phyloP scores from a whole-genome alignment of 768 basidiomycete genomes.

The Cystoderma amianthinum region DNA sequence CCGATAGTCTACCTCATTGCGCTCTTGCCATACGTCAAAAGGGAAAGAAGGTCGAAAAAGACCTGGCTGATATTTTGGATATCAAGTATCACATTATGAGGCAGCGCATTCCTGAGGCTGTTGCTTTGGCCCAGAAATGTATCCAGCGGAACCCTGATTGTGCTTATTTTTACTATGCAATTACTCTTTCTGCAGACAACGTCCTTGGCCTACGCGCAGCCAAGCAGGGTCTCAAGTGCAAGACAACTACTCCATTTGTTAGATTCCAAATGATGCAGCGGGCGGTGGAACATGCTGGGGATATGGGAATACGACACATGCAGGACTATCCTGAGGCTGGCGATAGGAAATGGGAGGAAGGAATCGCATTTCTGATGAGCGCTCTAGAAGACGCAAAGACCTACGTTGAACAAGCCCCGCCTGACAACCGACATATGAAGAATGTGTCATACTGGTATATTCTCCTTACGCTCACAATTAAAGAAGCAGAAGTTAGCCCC shows the following conservation, averaged over 20 bases:
- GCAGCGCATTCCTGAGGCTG: slow-evolving; percentile 39
- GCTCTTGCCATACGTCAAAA: slow-evolving; percentile 46
- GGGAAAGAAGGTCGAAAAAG: slow-evolving; percentile 32
- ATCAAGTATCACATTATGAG: slow-evolving; percentile 52
- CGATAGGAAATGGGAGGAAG: slow-evolving; percentile 46
- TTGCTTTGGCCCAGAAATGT: slow-evolving; percentile 35
- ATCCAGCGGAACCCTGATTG: slow-evolving; percentile 50
- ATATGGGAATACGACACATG: slow-evolving; percentile 44
- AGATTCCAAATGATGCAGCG: slow-evolving; percentile 51
- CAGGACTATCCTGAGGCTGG: slow-evolving; percentile 34
- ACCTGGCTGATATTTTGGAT: slow-evolving; percentile 59
- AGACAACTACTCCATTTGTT: slow-evolving; percentile 46
- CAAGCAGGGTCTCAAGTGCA: slow-evolving; percentile 62
- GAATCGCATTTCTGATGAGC: slow-evolving; percentile 51
- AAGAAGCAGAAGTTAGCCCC: slow-evolving; percentile 39
- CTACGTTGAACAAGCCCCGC: slow-evolving; percentile 50
- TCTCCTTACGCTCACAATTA: slow-evolving; percentile 42
- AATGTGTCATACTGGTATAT: slow-evolving; percentile 55
- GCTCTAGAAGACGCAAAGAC: slow-evolving; percentile 54
- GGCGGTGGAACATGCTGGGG: slow-evolving; percentile 54
- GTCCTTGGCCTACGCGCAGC: slow-evolving; percentile 50
- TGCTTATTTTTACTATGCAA: slow-evolving; percentile 60
- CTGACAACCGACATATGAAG: slow-evolving; percentile 56
- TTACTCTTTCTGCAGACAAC: slow-evolving; percentile 41
- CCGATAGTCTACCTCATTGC: slow-evolving; percentile 52